Evolutionary conservation across 768 basidiomycete species (phyloP), one percentile per base, ranked within the genome.

Genomic region (Lactifluus piperatus): DNA sequence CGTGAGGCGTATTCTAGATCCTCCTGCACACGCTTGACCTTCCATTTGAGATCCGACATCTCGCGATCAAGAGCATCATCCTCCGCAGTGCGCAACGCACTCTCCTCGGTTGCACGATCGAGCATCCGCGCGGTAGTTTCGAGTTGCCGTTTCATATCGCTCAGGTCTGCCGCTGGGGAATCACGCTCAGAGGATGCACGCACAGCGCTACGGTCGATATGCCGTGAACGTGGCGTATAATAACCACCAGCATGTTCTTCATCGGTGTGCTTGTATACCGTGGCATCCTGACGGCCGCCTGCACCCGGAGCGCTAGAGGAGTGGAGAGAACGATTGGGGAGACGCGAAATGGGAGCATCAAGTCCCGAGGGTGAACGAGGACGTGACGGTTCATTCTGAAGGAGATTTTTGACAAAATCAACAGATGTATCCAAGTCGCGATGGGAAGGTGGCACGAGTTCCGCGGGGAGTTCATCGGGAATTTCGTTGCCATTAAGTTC

Each of bases 21-120:
- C 51, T 97, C 92, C 68, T 91, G 86, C 4, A 99, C 80, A 22
- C 94, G 77, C 68, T 84, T 83, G 47, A 97, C 91, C 29, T 87
- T 81, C 67, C 91, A 91, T 45, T 82, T 83, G 48, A 99, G 74
- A 63, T 94, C 91, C 7, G 86, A 81, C 74, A 97, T 79, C 72
- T 98, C 97, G 46, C 86, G 80, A 54, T 94, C 91, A n/a, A 99
- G 77, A 51, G 79, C 87, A 56, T 97, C 94, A 66, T 97, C 94
- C 60, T 95, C 94, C 2, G 76, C 81, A 0, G 86, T 84, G 44
- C 81, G 75, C 2, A 74, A 65, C 0, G 81, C 81, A 54, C 82
- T 82, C 20, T 78, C 82, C n/a, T 84, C 83, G 0, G 84, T 76
- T 4, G 79, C 78, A 26, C 81, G 80, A 64, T 97, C 93, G 4